A percentile compares a stretch with the other conserved stretches of the same genome.
Conservation (phyloP, 1,139 yeast genomes). For the Debaryomycetaceae sp. region DNA sequence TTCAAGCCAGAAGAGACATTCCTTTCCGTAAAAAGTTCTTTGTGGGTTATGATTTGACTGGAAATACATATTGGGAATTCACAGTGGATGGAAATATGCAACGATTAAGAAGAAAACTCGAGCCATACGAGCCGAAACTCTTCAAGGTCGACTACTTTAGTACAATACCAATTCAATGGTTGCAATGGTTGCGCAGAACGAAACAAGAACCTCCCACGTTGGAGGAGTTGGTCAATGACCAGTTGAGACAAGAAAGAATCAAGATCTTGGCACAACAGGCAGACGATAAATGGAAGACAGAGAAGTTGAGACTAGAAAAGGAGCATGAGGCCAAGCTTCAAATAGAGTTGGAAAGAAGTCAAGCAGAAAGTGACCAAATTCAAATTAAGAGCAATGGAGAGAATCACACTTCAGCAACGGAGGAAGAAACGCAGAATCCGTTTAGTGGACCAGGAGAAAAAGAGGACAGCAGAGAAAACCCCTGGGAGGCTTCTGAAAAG, state of each 20-base stretch:
- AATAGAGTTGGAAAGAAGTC: constrained; percentile 30
- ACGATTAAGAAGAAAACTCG: constrained; percentile 47
- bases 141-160: constrained; percentile 50
- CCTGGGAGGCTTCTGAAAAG: constrained; percentile 39
- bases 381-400: constrained; percentile 3
- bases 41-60: constrained; percentile 73
- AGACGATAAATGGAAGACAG: constrained; percentile 55
- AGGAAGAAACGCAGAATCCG: background rate
- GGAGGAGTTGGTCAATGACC: constrained; percentile 58
- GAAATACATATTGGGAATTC: constrained; percentile 86
- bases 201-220: constrained; percentile 59
- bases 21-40: constrained; percentile 63
- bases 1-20: constrained; percentile 58
- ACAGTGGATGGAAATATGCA: constrained; percentile 46
- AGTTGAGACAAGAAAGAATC: constrained; percentile 52
- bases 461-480: constrained; percentile 10
- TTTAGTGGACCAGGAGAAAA: constrained; percentile 10
- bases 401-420: background rate
- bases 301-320: constrained; percentile 33
- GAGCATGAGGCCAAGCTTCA: constrained; percentile 31
- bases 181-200: constrained; percentile 73
- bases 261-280: constrained; percentile 57
- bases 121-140: constrained; percentile 39
- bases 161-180: constrained; percentile 69
- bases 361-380: constrained; percentile 17